These are phyloP conservation scores for Metarhizium sp. DNA, from an alignment of 2,329 filamentous ascomycete genomes.

Conservation along the genomic window DNA sequence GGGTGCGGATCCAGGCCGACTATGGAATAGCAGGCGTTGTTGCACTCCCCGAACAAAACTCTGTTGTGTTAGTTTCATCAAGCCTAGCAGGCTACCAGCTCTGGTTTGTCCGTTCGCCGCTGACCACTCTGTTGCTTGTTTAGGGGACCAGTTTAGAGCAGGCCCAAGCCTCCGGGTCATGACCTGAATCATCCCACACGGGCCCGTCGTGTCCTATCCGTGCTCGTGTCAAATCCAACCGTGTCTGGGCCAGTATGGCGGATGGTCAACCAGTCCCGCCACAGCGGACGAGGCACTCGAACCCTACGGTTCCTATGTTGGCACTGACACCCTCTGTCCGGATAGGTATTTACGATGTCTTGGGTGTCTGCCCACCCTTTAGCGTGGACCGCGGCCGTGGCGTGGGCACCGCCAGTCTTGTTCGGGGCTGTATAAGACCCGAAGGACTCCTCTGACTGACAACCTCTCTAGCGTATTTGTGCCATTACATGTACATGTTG, in stretches of 20 bases:
- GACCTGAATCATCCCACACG: conserved; percentile 4
- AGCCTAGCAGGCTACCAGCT: neutral
- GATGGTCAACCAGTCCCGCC: neutral
- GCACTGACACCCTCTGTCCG: neutral
- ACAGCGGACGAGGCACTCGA: neutral
- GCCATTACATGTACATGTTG: neutral
- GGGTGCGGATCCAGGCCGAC: neutral
- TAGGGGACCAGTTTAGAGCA: neutral
- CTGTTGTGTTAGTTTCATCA: neutral
- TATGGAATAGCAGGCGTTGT: neutral
- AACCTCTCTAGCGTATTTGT: neutral
- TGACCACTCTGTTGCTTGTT: neutral
- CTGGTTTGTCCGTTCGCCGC: neutral
- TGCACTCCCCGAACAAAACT: neutral
- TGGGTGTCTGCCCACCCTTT: neutral
- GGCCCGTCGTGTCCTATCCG: conserved; percentile 3
- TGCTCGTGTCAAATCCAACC: conserved; percentile 3
- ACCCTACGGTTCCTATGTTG: neutral
- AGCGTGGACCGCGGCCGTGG: conserved; percentile 5
- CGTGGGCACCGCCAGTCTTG: neutral
- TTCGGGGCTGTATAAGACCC: conserved; percentile 9
- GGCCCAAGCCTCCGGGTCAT: conserved; percentile 1
- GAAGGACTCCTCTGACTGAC: neutral
- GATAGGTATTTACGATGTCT: neutral
- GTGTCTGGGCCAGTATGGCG: neutral